Base-by-base conservation (phyloP, 2,329 filamentous ascomycete species). In the Mollisia scopiformis region DNA sequence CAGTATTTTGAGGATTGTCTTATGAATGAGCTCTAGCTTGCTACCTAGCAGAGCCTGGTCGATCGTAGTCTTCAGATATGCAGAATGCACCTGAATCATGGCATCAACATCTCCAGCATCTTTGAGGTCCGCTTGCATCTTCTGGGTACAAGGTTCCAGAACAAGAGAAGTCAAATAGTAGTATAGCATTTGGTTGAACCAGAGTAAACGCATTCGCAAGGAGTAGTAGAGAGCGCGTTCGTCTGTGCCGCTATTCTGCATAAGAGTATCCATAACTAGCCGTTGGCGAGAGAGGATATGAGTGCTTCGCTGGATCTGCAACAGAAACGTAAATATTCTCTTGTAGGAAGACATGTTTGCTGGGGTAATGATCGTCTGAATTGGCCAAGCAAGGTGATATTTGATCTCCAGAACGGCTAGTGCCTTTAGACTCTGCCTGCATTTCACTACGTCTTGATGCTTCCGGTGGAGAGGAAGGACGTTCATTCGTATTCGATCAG, bases 161-260 rank as follows among this genome's bases (percentile, higher is more conserved):
- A 93, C 90, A 1, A 92, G 82, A 16, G 87, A 88, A 3, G 87
- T 88, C 4, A 96, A 77, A 71, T 97, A 95, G 8, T 88, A 87
- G 69, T 92, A 88, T 1, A 97, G 70, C 0, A 84, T 86, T 64
- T 88, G 89, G 65, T 85, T 84, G 75, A 96, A 94, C 89, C 91
- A 94, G 11, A 93, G 77, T 3, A 96, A 80, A 53, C 84, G 86
- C 30, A 87, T 85, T 37, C 91, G 86, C 8, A 94, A 77, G 16
- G 80, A 77, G 71, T 85, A 87, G 69, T 84, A 88, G 2, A 79
- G 66, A 0, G 79, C 77, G 14, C 78, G 77, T 54, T 82, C 80
- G n/a, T 69, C 65, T 31, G 73, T 73, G 59, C 76, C 77, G 41
- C 75, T 75, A 4, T 54, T 75, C 57, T 46, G 78, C 74, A 33